phyloP scores from a whole-genome alignment of 1,139 yeast genomes.

The Yamadazyma oceani region DNA sequence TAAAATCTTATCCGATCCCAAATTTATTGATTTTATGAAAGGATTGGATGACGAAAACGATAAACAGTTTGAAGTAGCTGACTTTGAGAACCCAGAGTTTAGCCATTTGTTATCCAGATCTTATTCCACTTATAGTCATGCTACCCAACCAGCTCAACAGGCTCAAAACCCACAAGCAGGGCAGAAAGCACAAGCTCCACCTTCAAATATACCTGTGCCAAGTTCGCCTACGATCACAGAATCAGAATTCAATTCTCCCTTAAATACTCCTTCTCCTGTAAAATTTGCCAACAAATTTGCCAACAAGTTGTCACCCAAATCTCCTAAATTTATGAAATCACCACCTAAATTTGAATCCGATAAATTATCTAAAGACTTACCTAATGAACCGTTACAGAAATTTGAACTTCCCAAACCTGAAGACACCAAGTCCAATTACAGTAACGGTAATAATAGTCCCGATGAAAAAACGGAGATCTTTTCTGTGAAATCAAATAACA shows the following conservation, averaged over 20 bases:
- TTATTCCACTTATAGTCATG: conserved; percentile 29
- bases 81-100: conserved; percentile 38
- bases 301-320: not conserved
- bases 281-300: not conserved
- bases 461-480: conserved; percentile 39
- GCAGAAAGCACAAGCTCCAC: too few species aligned
- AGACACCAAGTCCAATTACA: conserved; percentile 20
- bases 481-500: conserved; percentile 19
- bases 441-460: conserved; percentile 21
- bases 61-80: conserved; percentile 26
- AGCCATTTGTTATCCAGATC: conserved; percentile 34
- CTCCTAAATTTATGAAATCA: not conserved
- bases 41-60: conserved; percentile 34
- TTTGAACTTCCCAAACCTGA: conserved; percentile 1
- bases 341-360: not conserved
- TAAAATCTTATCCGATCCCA: conserved; percentile 57
- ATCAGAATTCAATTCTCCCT: not conserved
- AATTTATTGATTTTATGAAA: conserved; percentile 39
- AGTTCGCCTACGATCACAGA: not conserved
- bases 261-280: not conserved
- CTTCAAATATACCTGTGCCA: too few species aligned
- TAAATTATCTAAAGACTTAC: not conserved
- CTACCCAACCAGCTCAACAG: conserved; percentile 11
- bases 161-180: too few species aligned
- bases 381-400: not conserved